Base-by-base conservation (phyloP, 2,329 filamentous ascomycete species). In the Sporothrix humicola region DNA sequence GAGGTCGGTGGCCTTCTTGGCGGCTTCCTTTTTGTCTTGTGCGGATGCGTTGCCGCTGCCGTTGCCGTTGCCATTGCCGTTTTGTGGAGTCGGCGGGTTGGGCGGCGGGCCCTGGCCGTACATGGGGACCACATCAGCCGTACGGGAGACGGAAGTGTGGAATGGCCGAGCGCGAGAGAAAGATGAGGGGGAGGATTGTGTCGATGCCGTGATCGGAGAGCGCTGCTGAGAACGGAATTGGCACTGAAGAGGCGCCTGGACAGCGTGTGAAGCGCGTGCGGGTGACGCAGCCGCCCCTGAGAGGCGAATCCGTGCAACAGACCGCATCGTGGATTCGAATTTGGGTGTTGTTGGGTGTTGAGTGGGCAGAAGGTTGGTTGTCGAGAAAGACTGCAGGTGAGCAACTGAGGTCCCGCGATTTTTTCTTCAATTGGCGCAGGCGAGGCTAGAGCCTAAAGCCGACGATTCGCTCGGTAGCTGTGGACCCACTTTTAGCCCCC, bases 71-170 rank as follows among this genome's bases (percentile, higher is more conserved):
- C 46, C 12, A 48, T 17, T 48, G 31, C 31, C 31, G 31, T 37
- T 37, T 48, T 52, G 23, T 13, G 26, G 85, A 31, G 81, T 77
- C 1, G 89, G 89, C 0, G 88, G 82, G 73, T 84, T 82, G 2
- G 89, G 89, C 7, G 89, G 89, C 72, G 89, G 89, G 1, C 89
- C 89, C 48, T 87, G 84, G 75, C 87, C 87, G 75, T 87, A 84
- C 75, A 88, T 82, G 59, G 88, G 84, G 42, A 83, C 83, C 74
- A 88, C 86, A 76, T 84, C 82, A 68, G 87, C 87, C n/a, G 52
- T 6, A 10, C 59, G 73, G 10, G 54, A 17, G 3, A 54, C n/a
- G 2, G 72, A 61, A 4, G 17, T 52, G 65, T 54, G 44, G 44
- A 73, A 46, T 3, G 54, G 54, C 17, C 65, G 63, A 6, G 50